phyloP scores from a whole-genome alignment of 345 rosid species.

The Carallia pectinifolia region DNA sequence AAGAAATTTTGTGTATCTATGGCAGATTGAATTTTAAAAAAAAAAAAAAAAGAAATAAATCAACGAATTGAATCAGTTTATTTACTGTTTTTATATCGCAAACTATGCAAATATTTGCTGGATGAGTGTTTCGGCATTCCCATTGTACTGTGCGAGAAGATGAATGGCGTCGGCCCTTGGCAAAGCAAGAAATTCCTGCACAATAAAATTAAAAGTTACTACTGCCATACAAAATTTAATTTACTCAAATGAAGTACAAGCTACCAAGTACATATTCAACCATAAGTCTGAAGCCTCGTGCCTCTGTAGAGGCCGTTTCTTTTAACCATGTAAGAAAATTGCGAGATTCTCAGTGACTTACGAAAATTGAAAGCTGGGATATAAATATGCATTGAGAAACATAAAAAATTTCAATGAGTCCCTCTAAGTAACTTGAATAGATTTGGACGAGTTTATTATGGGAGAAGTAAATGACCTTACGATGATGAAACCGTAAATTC shows the following conservation, averaged over 20 bases:
- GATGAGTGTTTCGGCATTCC: conserved; percentile 79
- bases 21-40: conserved; percentile 20
- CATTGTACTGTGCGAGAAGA: conserved; percentile 82
- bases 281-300: too few relatives aligned
- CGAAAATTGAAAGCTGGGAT: too few relatives aligned
- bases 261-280: too few relatives aligned
- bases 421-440: not conserved
- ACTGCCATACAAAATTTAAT: not conserved
- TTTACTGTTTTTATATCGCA: not conserved
- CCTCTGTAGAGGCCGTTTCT: too few relatives aligned
- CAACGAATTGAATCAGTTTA: conserved; percentile 14
- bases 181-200: conserved; percentile 94
- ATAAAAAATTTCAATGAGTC: not conserved
- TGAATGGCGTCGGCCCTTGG: conserved; percentile 96
- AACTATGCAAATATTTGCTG: conserved; percentile 72
- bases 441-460: not conserved
- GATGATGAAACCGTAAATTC: not conserved
- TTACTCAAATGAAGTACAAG: not conserved
- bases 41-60: conserved; percentile 17
- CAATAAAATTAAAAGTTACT: not conserved
- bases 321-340: too few relatives aligned
- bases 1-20: not conserved
- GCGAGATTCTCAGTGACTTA: too few relatives aligned
- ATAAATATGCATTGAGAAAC: too few relatives aligned
- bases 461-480: not conserved